Conservation (phyloP, 139 green algal genomes). For the Chlamydomonas sp. region DNA sequence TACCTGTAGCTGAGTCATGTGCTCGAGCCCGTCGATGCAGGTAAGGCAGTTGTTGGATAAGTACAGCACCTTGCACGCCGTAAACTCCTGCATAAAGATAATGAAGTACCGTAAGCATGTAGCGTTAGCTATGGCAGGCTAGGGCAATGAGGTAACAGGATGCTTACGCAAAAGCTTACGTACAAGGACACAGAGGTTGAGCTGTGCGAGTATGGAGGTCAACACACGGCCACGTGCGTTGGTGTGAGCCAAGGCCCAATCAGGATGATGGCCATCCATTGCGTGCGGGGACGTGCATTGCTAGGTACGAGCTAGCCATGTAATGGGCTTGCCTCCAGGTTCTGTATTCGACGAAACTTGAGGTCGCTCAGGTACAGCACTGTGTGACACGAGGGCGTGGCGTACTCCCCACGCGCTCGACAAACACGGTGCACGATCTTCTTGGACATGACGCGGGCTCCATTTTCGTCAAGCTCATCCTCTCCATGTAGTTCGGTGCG, state of each 20-base stretch:
- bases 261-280: too few species aligned
- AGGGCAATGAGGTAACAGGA: too few species aligned
- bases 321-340: background rate
- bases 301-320: too few species aligned
- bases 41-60: constrained; percentile 29
- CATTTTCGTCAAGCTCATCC: too few species aligned
- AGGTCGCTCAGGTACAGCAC: constrained; percentile 25
- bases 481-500: too few species aligned
- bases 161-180: too few species aligned
- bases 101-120: background rate
- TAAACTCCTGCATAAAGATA: background rate
- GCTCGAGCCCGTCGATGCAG: constrained; percentile 5
- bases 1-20: constrained; percentile 15
- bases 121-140: too few species aligned
- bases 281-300: too few species aligned
- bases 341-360: constrained; percentile 11
- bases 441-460: background rate
- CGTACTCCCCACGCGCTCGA: background rate
- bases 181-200: too few species aligned
- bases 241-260: too few species aligned
- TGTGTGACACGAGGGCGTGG: constrained; percentile 25
- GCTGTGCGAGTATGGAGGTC: background rate
- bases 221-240: background rate
- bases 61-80: constrained; percentile 17
- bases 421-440: background rate